Conservation (phyloP, 192 early-diverging fungal species). For the Backusella morwellensis region DNA sequence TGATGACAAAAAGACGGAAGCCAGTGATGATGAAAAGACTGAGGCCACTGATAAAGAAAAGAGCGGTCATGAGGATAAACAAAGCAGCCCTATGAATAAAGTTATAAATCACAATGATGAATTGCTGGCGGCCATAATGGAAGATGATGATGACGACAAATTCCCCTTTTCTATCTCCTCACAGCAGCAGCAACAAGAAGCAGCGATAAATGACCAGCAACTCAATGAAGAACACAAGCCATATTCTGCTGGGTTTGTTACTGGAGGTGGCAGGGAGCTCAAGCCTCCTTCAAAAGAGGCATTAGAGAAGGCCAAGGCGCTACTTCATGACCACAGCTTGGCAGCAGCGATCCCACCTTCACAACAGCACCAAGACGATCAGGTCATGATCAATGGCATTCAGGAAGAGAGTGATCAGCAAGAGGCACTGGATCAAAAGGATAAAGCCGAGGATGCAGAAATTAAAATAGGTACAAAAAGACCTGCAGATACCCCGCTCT, state of each 20-base stretch:
- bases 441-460: background rate
- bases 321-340: background rate
- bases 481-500: background rate
- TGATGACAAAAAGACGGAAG: background rate
- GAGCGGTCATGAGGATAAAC: background rate
- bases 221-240: background rate
- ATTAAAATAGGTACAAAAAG: background rate
- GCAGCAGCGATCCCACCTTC: background rate
- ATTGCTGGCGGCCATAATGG: background rate
- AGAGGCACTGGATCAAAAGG: background rate
- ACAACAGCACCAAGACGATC: background rate
- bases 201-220: background rate
- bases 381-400: background rate
- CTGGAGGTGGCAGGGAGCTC: background rate
- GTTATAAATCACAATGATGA: background rate
- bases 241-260: background rate
- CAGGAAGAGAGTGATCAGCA: background rate
- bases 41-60: background rate
- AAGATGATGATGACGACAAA: background rate
- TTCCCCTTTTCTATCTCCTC: background rate
- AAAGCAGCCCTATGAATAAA: background rate
- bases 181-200: background rate
- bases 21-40: background rate
- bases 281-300: background rate
- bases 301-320: background rate